These are phyloP conservation scores for Nematocida sp. DNA, from an alignment of 371 early-diverging fungal genomes.

Conservation along the genomic window DNA sequence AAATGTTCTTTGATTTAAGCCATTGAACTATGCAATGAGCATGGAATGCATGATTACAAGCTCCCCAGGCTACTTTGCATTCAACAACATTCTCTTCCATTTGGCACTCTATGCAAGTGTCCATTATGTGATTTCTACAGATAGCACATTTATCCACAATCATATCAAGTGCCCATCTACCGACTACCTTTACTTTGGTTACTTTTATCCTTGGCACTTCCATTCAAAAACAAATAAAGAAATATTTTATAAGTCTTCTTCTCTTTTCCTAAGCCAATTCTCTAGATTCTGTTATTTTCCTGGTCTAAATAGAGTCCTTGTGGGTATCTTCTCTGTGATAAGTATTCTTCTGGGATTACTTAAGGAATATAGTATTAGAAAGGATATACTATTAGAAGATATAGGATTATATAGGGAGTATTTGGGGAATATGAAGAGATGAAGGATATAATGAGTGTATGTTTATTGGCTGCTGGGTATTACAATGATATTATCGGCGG, in stretches of 20 bases:
- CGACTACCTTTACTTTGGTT: conserved; percentile 60
- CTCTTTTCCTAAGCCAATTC: no score
- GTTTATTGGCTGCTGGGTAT: background rate
- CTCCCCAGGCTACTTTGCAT: conserved; percentile 96
- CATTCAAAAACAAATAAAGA: conserved; percentile 31
- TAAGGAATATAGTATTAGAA: no score
- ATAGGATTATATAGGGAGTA: no score
- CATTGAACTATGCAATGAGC: conserved; percentile 96
- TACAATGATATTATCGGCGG: conserved; percentile 2
- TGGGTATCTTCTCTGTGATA: no score
- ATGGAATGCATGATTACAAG: conserved; percentile 98
- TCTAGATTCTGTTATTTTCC: no score
- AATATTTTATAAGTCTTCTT: background rate
- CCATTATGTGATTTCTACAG: conserved; percentile 99
- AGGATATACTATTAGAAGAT: no score
- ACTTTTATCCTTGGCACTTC: conserved; percentile 54
- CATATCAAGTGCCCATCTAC: conserved; percentile 71
- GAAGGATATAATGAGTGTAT: no score
- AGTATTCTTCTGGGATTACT: no score
- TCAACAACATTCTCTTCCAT: conserved; percentile 77
- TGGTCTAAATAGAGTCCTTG: no score
- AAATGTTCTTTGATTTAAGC: conserved; percentile 91
- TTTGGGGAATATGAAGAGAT: no score
- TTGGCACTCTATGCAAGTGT: conserved; percentile 74
- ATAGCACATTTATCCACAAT: conserved; percentile 97